Base-by-base conservation (phyloP, 352 stramenopile genomes). In the Globisporangium mamillatum region DNA sequence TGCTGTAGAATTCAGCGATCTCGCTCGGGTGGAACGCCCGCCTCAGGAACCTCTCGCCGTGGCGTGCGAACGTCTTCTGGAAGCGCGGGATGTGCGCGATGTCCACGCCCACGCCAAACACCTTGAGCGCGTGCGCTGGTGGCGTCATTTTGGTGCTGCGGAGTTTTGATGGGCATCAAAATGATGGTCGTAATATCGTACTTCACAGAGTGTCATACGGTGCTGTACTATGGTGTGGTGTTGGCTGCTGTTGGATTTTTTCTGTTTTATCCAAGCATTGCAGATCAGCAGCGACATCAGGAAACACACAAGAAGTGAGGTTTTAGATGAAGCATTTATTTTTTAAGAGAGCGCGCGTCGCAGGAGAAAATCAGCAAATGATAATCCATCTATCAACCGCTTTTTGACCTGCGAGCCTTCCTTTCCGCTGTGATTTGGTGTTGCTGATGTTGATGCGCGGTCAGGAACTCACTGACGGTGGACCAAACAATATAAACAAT, bases 101-200 rank as follows among this genome's bases (percentile, higher is more conserved):
- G 55, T 95, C 88, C n/a, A 88, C 83, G 56, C 88, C 88, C 38
- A 95, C 68, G 54, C 88, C 88, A 60, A 79, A 90, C 36, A 93
- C 74, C 0, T 60, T 74, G 69, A 76, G 72, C 34, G 14, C 32
- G 25, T 50, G 25, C 36, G 53, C 54, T 56, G 55, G 48, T 29
- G 10, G 48, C 20, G n/a, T 16, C 32, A 50, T 62, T 62, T 50
- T 55, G 48, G n/a, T 60, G 54, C 1, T 18, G 4, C 0, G 12
- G 27, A 14, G 24, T 58, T 66, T 66, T 60, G 58, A 64, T 46
- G 12, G 14, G 34, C 59, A 64, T 64, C 59, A 25, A 16, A n/a
- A n/a, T 10, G 4, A 4, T 63, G 27, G 3, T 36, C 5, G 12
- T 2, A 48, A 8, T 2, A 41, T 64, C 60, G 60, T 59, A 66